These are phyloP conservation scores for Fusarium coffeatum DNA, from an alignment of 2,329 filamentous ascomycete genomes.

Conservation along the genomic window DNA sequence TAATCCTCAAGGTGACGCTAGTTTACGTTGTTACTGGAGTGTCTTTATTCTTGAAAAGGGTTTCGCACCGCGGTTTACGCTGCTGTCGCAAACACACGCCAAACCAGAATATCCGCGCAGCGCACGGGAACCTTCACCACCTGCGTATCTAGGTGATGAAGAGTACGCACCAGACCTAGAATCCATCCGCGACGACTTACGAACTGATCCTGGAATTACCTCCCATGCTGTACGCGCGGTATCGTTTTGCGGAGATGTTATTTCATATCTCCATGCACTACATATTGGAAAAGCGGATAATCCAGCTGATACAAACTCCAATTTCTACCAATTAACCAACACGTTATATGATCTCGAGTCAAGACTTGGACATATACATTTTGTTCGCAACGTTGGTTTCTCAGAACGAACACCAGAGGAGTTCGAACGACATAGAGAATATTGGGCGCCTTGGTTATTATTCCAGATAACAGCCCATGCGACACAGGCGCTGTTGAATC, in stretches of 20 bases:
- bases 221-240: constrained; percentile 27
- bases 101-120: constrained; percentile 31
- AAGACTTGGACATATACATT: constrained; percentile 27
- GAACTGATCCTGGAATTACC: constrained; percentile 33
- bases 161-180: constrained; percentile 35
- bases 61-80: constrained; percentile 28
- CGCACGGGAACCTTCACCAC: constrained; percentile 24
- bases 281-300: constrained; percentile 32
- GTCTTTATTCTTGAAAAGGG: constrained; percentile 38
- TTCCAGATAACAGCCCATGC: constrained; percentile 39
- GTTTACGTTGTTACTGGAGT: constrained; percentile 41
- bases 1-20: constrained; percentile 10
- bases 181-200: constrained; percentile 24
- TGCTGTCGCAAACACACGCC: constrained; percentile 2
- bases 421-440: constrained; percentile 31
- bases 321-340: constrained; percentile 36
- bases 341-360: constrained; percentile 37
- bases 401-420: constrained; percentile 33
- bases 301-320: constrained; percentile 35
- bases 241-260: constrained; percentile 34
- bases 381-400: constrained; percentile 41
- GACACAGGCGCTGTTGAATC: constrained; percentile 34
- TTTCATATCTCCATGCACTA: constrained; percentile 34
- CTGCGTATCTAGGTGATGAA: constrained; percentile 16
- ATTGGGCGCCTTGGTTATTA: constrained; percentile 38